These are phyloP conservation scores for Penicillium parvum DNA, from an alignment of 495 filamentous ascomycete genomes.

Conservation along the genomic window DNA sequence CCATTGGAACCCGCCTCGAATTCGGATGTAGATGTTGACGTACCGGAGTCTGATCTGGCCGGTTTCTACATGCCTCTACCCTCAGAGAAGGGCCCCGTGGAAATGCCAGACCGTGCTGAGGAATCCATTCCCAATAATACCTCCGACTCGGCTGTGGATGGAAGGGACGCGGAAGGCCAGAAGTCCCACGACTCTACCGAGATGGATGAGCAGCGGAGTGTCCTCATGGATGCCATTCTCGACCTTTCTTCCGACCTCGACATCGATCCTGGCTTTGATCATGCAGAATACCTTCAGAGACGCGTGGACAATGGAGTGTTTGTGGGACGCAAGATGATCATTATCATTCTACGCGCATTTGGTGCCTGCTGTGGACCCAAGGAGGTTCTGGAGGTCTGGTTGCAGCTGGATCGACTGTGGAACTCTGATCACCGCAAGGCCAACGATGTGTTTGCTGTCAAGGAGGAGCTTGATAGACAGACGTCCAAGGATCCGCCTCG, in stretches of 20 bases:
- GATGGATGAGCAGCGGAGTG: too few species aligned
- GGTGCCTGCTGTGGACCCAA: conserved; percentile 35
- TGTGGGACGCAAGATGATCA: conserved; percentile 39
- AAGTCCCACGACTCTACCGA: not conserved
- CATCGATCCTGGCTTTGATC: not conserved
- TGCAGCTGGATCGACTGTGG: conserved; percentile 42
- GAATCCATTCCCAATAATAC: not conserved
- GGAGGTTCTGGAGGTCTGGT: conserved; percentile 39
- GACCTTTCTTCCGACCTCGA: too few species aligned
- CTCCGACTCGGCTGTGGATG: not conserved
- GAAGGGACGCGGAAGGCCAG: not conserved
- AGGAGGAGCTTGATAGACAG: conserved; percentile 40
- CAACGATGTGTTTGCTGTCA: conserved; percentile 33
- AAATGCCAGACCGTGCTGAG: not conserved
- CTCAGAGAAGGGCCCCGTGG: too few species aligned
- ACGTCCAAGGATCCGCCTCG: conserved; percentile 16
- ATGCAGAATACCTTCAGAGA: conserved; percentile 15
- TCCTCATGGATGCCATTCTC: too few species aligned
- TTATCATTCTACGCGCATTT: conserved; percentile 40
- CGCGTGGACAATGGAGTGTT: conserved; percentile 43
- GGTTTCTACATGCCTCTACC: conserved; percentile 30
- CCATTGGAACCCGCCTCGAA: conserved; percentile 22
- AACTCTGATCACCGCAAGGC: conserved; percentile 35
- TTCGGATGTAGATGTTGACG: not conserved
- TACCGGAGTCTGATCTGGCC: conserved; percentile 9